These are phyloP conservation scores for Botryotinia convoluta DNA, from an alignment of 2,329 filamentous ascomycete genomes.

Conservation along the genomic window DNA sequence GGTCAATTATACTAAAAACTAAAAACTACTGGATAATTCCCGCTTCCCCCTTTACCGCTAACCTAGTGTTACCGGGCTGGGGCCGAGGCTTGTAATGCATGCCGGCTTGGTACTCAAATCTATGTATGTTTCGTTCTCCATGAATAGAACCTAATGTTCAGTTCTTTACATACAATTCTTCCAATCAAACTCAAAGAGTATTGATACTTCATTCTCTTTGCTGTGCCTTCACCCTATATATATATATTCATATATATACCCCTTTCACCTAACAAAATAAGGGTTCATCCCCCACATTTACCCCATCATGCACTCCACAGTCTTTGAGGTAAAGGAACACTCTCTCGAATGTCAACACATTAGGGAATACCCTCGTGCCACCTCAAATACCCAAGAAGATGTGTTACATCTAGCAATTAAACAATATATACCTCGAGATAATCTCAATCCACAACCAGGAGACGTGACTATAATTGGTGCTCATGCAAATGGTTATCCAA, in stretches of 20 bases:
- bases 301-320: conserved; percentile 28
- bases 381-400: conserved; percentile 70
- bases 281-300: not conserved
- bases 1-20: conserved; percentile 1
- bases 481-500: conserved; percentile 91
- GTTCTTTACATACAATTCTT: not conserved
- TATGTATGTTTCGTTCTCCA: not conserved
- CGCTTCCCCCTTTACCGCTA: not conserved
- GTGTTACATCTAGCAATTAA: conserved; percentile 73
- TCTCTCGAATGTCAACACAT: conserved; percentile 72
- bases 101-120: not conserved
- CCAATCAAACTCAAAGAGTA: not conserved
- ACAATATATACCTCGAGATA: conserved; percentile 79
- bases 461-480: conserved; percentile 83
- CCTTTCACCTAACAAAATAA: not conserved
- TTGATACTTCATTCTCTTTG: not conserved
- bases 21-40: not conserved
- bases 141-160: not conserved
- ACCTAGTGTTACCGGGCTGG: not conserved
- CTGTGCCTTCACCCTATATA: not conserved
- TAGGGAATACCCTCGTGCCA: conserved; percentile 74
- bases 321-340: conserved; percentile 71
- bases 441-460: conserved; percentile 63
- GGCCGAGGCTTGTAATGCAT: conserved; percentile 5
- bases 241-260: too few relatives aligned